Evolutionary conservation across 768 basidiomycete species (phyloP), one percentile per base, ranked within the genome.

Genomic region (Collybiopsis luxurians): DNA sequence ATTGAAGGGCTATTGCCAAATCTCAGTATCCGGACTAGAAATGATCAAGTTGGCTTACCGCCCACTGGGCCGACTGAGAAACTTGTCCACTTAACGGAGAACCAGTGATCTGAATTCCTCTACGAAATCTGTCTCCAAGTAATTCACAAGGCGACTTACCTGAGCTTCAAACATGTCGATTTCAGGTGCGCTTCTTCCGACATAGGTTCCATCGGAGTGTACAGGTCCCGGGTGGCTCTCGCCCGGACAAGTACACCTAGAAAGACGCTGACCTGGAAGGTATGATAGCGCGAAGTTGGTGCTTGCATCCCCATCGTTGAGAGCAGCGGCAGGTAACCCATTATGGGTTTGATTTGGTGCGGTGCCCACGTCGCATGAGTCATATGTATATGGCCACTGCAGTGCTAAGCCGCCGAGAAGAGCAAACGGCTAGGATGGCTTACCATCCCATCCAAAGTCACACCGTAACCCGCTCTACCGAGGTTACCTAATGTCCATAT

Each of bases 91-190:
- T 57, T 60, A 81, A 75, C 59, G 70, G 79, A 11, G 62, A 68
- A 38, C 67, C 72, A 59, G 71, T 80, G 62, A 80, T 80, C n/a
- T n/a, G n/a, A n/a, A n/a, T n/a, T n/a, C n/a, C n/a, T n/a, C n/a
- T n/a, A n/a, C n/a, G n/a, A n/a, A n/a, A n/a, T n/a, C n/a, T n/a
- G n/a, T n/a, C n/a, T n/a, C n/a, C n/a, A n/a, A n/a, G n/a, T n/a
- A n/a, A n/a, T n/a, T n/a, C n/a, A n/a, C n/a, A n/a, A n/a, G n/a
- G n/a, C n/a, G n/a, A n/a, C n/a, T n/a, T n/a, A n/a, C n/a, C 71
- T 89, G 85, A 6, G 93, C 92, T 72, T 95, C 95, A 57, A 96
- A 87, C 45, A 96, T 68, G 69, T 96, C 95, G 50, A 95, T 95
- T 69, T 96, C 93, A 1, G 94, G 94, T 4, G 94, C 91, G 2